Conservation (phyloP, 2,329 filamentous ascomycete genomes). For the Cordyceps fumosorosea region DNA sequence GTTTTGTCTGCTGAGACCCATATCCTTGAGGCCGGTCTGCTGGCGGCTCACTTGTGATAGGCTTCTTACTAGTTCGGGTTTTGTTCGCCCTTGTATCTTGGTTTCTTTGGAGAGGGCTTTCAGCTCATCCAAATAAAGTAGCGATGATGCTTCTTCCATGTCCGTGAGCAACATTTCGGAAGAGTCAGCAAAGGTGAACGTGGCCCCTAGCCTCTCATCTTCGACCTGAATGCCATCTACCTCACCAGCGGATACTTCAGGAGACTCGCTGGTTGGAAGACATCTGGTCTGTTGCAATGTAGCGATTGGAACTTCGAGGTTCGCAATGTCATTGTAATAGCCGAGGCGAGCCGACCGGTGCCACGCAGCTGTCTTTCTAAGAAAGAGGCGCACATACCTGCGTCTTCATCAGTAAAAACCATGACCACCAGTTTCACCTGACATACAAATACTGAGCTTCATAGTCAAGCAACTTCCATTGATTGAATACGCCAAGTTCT, state of each 20-base stretch:
- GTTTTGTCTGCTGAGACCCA: slow-evolving; percentile 58
- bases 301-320: slow-evolving; percentile 60
- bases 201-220: slow-evolving; percentile 40
- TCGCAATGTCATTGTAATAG: slow-evolving; percentile 76
- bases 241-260: slow-evolving; percentile 13
- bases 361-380: slow-evolving; percentile 88
- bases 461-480: slow-evolving; percentile 70
- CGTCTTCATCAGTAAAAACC: slow-evolving; percentile 12
- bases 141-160: slow-evolving; percentile 73
- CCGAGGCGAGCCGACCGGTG: slow-evolving; percentile 71
- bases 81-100: slow-evolving; percentile 82
- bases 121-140: slow-evolving; percentile 82
- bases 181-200: slow-evolving; percentile 73
- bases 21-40: slow-evolving; percentile 68
- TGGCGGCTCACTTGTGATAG: slow-evolving; percentile 66
- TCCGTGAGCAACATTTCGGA: slow-evolving; percentile 68
- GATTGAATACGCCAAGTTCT: slow-evolving; percentile 68
- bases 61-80: slow-evolving; percentile 69
- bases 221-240: slow-evolving; percentile 32
- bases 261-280: slow-evolving; percentile 41
- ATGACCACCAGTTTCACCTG: slow-evolving; percentile 23
- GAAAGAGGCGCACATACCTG: slow-evolving; percentile 85
- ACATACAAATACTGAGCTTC: slow-evolving; percentile 81
- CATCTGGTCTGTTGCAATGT: slow-evolving; percentile 52
- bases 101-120: slow-evolving; percentile 79